These are phyloP conservation scores for Pachyrhizus erosus DNA, from an alignment of 306 rosid genomes.

Conservation along the genomic window DNA sequence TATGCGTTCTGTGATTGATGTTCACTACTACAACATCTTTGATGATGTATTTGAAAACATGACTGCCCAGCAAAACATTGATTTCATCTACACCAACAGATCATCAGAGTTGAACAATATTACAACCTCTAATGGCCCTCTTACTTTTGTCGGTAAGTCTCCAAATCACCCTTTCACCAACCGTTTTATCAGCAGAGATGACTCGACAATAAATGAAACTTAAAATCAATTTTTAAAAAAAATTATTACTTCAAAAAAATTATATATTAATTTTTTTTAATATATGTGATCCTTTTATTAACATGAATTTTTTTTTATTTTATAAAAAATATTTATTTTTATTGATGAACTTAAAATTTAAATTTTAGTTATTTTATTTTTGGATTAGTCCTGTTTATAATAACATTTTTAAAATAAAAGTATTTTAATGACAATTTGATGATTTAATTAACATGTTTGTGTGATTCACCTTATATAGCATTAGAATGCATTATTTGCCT, in stretches of 20 bases:
- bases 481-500: neutral
- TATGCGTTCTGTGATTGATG: conserved; percentile 59
- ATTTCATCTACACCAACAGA: conserved; percentile 55
- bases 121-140: conserved; percentile 71
- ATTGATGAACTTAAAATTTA: too few species aligned
- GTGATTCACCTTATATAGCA: neutral
- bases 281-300: too few species aligned
- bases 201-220: too few species aligned
- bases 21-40: conserved; percentile 74
- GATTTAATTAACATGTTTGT: neutral
- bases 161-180: neutral
- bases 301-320: too few species aligned
- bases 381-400: too few species aligned
- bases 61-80: conserved; percentile 66
- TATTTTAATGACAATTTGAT: neutral
- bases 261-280: too few species aligned
- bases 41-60: conserved; percentile 43
- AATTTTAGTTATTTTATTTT: too few species aligned
- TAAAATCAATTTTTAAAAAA: too few species aligned
- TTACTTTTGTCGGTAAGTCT: conserved; percentile 65
- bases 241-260: too few species aligned
- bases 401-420: neutral
- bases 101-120: conserved; percentile 49
- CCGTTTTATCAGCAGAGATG: too few species aligned
- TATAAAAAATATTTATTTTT: too few species aligned